Evolutionary conservation across 148 eudicot genomes (phyloP), one percentile per base, ranked within the genome.

Genomic region (Silene uniflora): DNA sequence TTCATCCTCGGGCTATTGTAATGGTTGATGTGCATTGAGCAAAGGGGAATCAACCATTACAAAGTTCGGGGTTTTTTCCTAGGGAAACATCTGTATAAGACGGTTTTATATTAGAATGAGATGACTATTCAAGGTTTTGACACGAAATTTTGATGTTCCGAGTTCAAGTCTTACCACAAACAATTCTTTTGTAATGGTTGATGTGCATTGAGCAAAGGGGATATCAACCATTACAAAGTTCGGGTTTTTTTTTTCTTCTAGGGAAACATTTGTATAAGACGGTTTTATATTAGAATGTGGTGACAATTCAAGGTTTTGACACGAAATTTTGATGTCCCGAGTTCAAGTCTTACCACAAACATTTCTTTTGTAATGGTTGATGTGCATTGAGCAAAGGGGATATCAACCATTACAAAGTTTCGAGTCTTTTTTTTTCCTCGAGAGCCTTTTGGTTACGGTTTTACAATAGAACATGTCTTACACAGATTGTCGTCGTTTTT

Each of bases 11-110:
- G 25, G n/a, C 3, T 47, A 46, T 73, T 78, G 81, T 60, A 76
- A 72, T 73, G 82, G 78, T 76, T 75, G 73, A 81, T 79, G 76
- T 76, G 87, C 76, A 55, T 76, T 68, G 59, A 73, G 76, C 75
- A 75, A 83, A 83, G 86, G 86, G 84, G 75, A 76, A 39, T 78
- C 64, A 75, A 73, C 82, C 87, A 74, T 46, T 78, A 67, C 81
- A 69, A 72, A 49, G 62, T 27, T 39, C 58, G 82, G 62, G 25
- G 60, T 39, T 18, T 21, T 71, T 71, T 29, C 42, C 3, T 35
- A 27, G 17, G 32, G 0, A 42, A 42, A 44, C 71, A n/a, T 42
- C 19, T 11, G 27, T 0, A 25, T 21, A 21, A 10, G 35, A 46
- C 58, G 47, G 47, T 66, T 32, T 66, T 17, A 64, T 13, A 64